Conservation (phyloP, 2,329 filamentous ascomycete genomes). For the Phaeophleospora eucalypticola region DNA sequence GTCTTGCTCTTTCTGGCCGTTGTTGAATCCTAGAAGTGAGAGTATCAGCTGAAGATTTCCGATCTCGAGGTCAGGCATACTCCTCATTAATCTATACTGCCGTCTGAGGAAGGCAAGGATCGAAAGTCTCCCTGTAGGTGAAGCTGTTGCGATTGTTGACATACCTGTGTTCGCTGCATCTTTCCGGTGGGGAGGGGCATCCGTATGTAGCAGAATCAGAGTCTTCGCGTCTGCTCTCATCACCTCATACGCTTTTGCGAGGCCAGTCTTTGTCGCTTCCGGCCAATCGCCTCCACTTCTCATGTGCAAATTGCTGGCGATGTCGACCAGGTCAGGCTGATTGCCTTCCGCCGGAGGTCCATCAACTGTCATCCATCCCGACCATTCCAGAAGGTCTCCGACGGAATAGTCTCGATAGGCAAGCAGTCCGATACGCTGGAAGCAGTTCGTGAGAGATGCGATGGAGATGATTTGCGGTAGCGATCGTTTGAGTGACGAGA, state of each 20-base stretch:
- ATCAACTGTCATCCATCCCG: slow-evolving; percentile 5
- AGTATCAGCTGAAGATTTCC: background rate
- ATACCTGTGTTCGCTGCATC: background rate
- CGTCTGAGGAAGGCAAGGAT: too few relatives aligned
- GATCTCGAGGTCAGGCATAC: too few relatives aligned
- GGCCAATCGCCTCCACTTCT: slow-evolving; percentile 6
- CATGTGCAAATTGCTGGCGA: slow-evolving; percentile 4
- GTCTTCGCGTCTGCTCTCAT: slow-evolving; percentile 14
- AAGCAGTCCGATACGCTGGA: slow-evolving; percentile 10
- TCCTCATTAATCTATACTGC: too few relatives aligned
- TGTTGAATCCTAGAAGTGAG: background rate
- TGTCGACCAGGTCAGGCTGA: slow-evolving; percentile 5
- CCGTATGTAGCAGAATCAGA: slow-evolving; percentile 10
- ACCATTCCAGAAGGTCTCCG: slow-evolving; percentile 11
- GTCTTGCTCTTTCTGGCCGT: slow-evolving; percentile 1
- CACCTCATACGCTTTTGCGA: slow-evolving; percentile 11
- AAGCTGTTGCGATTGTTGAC: background rate
- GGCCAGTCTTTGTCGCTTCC: slow-evolving; percentile 16
- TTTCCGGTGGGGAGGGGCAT: slow-evolving; percentile 13
- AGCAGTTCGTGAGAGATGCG: slow-evolving; percentile 13
- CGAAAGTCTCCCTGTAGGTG: background rate
- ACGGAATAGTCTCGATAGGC: slow-evolving; percentile 13
- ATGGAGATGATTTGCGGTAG: slow-evolving; percentile 16
- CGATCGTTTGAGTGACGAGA: slow-evolving; percentile 9
- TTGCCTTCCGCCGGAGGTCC: background rate